A percentile compares a stretch with the other conserved stretches of the same genome.
These are phyloP conservation scores for Dimocarpus longan DNA, from an alignment of 345 rosid genomes.

Conservation along the genomic window DNA sequence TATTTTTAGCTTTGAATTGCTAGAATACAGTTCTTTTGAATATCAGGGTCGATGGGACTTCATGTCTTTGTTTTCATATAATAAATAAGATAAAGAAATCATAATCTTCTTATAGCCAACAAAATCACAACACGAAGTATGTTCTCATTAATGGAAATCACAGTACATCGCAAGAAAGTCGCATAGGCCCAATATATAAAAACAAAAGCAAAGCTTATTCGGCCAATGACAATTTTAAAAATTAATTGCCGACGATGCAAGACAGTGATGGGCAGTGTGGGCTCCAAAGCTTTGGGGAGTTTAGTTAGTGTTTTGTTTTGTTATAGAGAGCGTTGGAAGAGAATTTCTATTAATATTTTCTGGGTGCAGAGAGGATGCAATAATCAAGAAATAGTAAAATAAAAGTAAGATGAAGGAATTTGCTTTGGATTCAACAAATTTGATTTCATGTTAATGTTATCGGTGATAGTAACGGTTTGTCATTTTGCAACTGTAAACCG, in stretches of 20 bases:
- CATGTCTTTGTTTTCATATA: background rate
- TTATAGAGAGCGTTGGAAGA: background rate
- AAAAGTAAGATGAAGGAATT: background rate
- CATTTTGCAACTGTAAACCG: background rate
- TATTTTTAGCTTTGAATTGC: background rate
- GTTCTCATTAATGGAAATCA: background rate
- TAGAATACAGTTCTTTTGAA: background rate
- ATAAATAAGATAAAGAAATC: background rate
- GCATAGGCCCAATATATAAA: background rate
- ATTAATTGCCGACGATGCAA: conserved; percentile 16
- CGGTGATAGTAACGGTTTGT: conserved; percentile 1
- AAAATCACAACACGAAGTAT: conserved; percentile 9
- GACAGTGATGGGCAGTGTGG: conserved; percentile 19
- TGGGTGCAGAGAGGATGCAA: background rate
- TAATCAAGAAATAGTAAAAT: background rate
- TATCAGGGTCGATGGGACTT: background rate
- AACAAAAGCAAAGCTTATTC: background rate
- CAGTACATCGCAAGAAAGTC: background rate
- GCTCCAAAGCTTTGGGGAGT: conserved; percentile 4
- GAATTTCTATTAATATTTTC: background rate
- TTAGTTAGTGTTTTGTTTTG: conserved; percentile 3
- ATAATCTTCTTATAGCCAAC: background rate
- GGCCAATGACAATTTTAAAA: background rate
- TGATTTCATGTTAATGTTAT: background rate
- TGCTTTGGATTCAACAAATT: background rate